Base-by-base conservation (phyloP, 108 stramenopile species). In the Schizochytrium sp. region DNA sequence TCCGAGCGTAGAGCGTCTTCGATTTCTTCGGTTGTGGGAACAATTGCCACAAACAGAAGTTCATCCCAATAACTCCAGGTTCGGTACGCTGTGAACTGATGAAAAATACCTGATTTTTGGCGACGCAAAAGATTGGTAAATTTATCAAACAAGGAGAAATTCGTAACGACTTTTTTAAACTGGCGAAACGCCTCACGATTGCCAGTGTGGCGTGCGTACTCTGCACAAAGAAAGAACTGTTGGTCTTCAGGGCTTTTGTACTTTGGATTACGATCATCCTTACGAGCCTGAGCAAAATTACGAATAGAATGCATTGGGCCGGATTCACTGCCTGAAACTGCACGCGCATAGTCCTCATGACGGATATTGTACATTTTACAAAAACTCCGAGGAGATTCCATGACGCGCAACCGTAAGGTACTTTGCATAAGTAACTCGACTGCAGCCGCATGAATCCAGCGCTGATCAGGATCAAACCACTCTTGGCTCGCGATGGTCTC, bases 61-160 rank as follows among this genome's bases (percentile, higher is more conserved):
- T 73, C 83, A 45, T 93, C 92, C 92, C 91, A 92, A 28, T 87
- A 64, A 4, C 88, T 88, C 93, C 93, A 93, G 4, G 90, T 87
- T 38, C 89, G 76, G 88, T 89, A 89, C 38, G 83, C 56, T 47
- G 72, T 47, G 72, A 91, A 91, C n/a, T 88, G 46, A 28, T 91
- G 42, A 50, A 93, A 93, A 3, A 93, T 88, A 3, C 46, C 72
- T 19, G 3, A 38, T n/a, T 87, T 83, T 47, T 61, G 73, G 88
- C n/a, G 50, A 10, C 42, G 73, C 15, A 92, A 61, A 41, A 61
- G 38, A 46, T 90, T 76, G 87, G 47, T 46, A 19, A 90, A 4
- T 10, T 56, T 64, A 44, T 88, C 60, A 44, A 60, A 53, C 8
- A 87, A 72, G 38, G 87, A 87, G 47, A 92, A 92, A 41, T 73